These are phyloP conservation scores for Cetradonia linearis DNA, from an alignment of 495 filamentous ascomycete species.

Conservation along the genomic window DNA sequence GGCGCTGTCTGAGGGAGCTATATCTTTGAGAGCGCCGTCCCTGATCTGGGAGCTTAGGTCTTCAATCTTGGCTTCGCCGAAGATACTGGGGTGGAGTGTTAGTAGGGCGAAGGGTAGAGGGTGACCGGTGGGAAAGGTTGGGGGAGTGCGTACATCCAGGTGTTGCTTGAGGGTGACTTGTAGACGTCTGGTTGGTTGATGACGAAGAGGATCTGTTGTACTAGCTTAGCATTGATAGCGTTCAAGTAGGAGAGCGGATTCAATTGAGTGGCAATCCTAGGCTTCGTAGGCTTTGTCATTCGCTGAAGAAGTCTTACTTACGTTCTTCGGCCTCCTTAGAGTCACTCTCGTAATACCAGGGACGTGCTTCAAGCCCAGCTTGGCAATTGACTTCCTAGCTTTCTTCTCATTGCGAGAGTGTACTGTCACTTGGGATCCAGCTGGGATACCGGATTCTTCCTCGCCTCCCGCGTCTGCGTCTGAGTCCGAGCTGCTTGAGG, in stretches of 20 bases:
- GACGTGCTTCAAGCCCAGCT: conserved; percentile 93
- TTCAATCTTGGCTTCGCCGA: conserved; percentile 99
- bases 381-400: conserved; percentile 94
- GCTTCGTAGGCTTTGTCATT: neutral
- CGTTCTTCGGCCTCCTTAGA: conserved; percentile 94
- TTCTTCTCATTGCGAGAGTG: conserved; percentile 99
- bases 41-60: conserved; percentile 79
- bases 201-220: conserved; percentile 84
- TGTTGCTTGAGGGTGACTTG: conserved; percentile 96
- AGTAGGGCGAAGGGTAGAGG: conserved; percentile 12
- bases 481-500: conserved; percentile 67
- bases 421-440: conserved; percentile 75
- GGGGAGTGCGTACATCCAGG: conserved; percentile 74
- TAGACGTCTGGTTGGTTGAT: conserved; percentile 99
- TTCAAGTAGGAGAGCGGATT: neutral
- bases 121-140: neutral
- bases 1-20: conserved; percentile 55
- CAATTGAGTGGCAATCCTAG: neutral
- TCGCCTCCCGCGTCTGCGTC: conserved; percentile 52
- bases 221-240: conserved; percentile 23
- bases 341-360: conserved; percentile 97
- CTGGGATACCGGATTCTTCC: conserved; percentile 60
- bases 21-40: conserved; percentile 21
- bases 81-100: conserved; percentile 59
- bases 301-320: conserved; percentile 35